Base-by-base conservation (phyloP, 306 rosid genomes). In the Glycyrrhiza uralensis region DNA sequence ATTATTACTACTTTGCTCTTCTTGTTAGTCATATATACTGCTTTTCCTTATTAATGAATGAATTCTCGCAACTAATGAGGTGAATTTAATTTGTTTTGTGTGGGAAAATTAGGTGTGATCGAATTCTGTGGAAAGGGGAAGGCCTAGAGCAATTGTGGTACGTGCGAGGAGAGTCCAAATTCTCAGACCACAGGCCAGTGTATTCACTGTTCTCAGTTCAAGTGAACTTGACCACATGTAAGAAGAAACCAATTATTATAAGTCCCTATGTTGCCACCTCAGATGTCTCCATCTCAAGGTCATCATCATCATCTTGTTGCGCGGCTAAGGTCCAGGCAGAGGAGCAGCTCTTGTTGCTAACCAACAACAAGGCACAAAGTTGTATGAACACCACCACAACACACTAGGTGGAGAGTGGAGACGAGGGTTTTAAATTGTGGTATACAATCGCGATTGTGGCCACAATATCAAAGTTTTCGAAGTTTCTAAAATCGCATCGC, bases 171-270 rank as follows among this genome's bases (percentile, higher is more conserved):
- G 98, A 90, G 14, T 92, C 92, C 19, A 90, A 77, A 66, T 92
- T 92, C 82, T 92, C 98, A 14, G 98, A 92, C 66, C 98, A 92
- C 76, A 90, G 98, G 76, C 96, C 98, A 0, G 98, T 92, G 3
- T 85, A 66, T 72, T 85, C 98, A 6, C 75, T 82, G 1, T 92
- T 81, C 83, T 81, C 90, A 0, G 85, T 82, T 59, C 65, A 68
- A 3, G 71, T 88, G 17, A 75, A 86, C 51, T 24, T 54, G 19
- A 46, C 0, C 2, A 46, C 36, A 58, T 32, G 56, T 58, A 77
- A 71, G 20, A 64, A 72, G 29, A n/a, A n/a, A n/a, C n/a, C n/a
- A n/a, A n/a, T n/a, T n/a, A n/a, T n/a, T n/a, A 61, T 44, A 18
- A 33, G 4, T 0, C 35, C 54, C 13, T 63, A 7, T 7, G 13